Base-by-base conservation (phyloP, 225 moss, liverwort and hornwort genomes). In the Physcomitrium patens region DNA sequence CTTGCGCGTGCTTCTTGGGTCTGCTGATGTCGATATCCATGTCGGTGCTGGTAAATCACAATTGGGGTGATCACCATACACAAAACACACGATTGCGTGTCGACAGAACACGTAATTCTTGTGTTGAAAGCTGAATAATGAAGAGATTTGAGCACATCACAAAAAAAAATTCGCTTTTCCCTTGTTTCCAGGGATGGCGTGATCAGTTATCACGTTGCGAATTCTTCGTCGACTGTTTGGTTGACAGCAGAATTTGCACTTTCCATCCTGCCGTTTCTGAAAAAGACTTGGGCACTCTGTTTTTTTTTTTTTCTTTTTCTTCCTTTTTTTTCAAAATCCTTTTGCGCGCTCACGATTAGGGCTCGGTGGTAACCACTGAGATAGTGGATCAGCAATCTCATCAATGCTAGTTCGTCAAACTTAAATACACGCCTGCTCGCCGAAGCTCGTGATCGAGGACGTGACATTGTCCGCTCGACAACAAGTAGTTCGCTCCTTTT, bases 121-220 rank as follows among this genome's bases (percentile, higher is more conserved):
- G 1, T 45, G 61, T 45, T 13, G 37, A 47, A 41, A 23, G 41
- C 58, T 79, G 79, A 56, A 69, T 45, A 28, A 26, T 79, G 74
- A 79, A 79, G 74, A 74, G 74, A 74, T 19, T 69, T 74, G 74
- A 79, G 74, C 69, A 79, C 79, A 79, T 62, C 51, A 24, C 56
- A 52, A 63, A 63, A 37, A 0, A 2, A 10, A 22, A 57, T 65
- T 60, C 43, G 23, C 56, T 45, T 44, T 72, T 65, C 72, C 55
- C 31, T 48, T 14, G 8, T 18, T 43, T 10, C 47, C 7, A 7
- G 31, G 41, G n/a, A 61, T 42, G 63, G 24, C 70, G 63, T 26
- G 53, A 56, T 55, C 28, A 17, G 17, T 14, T 6, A 18, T 65
- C 51, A 59, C 3, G 49, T 0, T 49, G 63, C 73, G 26, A 48